Evolutionary conservation across 306 rosid species (phyloP).

Genomic region (Fragaria nilgerrensis): DNA sequence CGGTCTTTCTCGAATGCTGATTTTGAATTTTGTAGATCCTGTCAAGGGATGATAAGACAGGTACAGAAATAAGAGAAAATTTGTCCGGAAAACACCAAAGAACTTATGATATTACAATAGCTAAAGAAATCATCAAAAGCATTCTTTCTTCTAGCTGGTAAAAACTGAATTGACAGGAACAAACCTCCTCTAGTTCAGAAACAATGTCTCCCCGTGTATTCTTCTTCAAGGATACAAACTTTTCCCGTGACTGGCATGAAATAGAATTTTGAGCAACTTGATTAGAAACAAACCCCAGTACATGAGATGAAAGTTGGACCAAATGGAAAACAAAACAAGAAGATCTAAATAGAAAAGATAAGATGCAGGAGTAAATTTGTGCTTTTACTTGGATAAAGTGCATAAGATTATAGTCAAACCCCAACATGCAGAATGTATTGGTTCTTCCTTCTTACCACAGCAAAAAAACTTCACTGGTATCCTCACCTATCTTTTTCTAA

Average conservation of each 20-base stretch:
- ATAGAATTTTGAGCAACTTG: slow-evolving; percentile 23
- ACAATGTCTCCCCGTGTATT: slow-evolving; percentile 81
- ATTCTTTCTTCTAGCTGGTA: background rate
- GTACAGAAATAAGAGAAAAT: background rate
- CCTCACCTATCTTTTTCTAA: background rate
- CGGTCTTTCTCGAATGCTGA: slow-evolving; percentile 95
- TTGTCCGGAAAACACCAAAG: background rate
- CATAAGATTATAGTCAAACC: background rate
- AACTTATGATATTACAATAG: background rate
- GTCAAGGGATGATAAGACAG: slow-evolving; percentile 33
- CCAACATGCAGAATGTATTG: background rate
- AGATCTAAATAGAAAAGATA: background rate
- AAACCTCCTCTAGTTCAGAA: slow-evolving; percentile 90
- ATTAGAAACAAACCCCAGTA: slow-evolving; percentile 18
- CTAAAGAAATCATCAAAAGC: background rate
- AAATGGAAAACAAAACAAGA: slow-evolving; percentile 2
- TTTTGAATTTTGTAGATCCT: slow-evolving; percentile 95
- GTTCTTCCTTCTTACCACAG: background rate
- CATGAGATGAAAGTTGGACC: slow-evolving; percentile 11
- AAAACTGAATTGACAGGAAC: slow-evolving; percentile 13
- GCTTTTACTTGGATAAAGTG: background rate
- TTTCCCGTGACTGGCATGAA: slow-evolving; percentile 74
- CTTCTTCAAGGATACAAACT: slow-evolving; percentile 87
- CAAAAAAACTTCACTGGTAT: background rate
- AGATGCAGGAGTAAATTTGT: background rate